Percentiles rank a stretch among this genome's conserved stretches.
These are phyloP conservation scores for Madurella fahalii DNA, from an alignment of 2,329 filamentous ascomycete species.

Conservation along the genomic window DNA sequence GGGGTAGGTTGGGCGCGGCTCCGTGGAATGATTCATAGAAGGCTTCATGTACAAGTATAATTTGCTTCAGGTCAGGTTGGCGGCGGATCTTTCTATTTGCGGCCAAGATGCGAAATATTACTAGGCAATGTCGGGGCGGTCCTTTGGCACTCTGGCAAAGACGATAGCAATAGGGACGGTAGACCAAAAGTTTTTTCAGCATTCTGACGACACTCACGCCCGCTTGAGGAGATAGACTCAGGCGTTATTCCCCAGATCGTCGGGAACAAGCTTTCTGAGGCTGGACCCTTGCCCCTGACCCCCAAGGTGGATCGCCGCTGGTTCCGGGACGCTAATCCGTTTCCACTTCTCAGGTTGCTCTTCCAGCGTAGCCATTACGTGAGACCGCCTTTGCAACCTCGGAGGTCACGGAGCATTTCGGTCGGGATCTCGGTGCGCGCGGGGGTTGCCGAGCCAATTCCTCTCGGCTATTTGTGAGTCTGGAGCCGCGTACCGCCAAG, in stretches of 20 bases:
- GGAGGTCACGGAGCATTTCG: conserved; percentile 7
- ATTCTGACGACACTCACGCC: neutral
- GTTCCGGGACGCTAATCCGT: neutral
- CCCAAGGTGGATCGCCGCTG: neutral
- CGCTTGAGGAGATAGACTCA: too few relatives aligned
- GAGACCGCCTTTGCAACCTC: conserved; percentile 1
- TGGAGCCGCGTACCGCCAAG: conserved; percentile 8
- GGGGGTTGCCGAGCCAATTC: conserved; percentile 2
- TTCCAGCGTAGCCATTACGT: conserved; percentile 4
- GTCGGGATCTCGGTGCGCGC: conserved; percentile 8
- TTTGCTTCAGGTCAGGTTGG: conserved; percentile 14
- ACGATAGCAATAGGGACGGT: neutral
- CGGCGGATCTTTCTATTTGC: conserved; percentile 10
- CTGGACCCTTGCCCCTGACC: neutral
- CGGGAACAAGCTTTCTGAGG: conserved; percentile 11
- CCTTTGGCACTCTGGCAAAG: neutral
- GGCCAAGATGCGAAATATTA: conserved; percentile 1
- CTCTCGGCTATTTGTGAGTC: conserved; percentile 12
- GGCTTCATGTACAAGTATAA: conserved; percentile 20
- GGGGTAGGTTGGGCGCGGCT: conserved; percentile 1
- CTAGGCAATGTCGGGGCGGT: conserved; percentile 9
- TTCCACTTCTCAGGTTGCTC: neutral
- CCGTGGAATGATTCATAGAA: conserved; percentile 6
- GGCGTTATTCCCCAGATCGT: neutral
- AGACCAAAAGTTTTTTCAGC: neutral